A percentile compares a stretch with the other conserved stretches of the same genome.
phyloP scores from a whole-genome alignment of 2,329 filamentous ascomycete genomes.

The Sporothrix humicola region DNA sequence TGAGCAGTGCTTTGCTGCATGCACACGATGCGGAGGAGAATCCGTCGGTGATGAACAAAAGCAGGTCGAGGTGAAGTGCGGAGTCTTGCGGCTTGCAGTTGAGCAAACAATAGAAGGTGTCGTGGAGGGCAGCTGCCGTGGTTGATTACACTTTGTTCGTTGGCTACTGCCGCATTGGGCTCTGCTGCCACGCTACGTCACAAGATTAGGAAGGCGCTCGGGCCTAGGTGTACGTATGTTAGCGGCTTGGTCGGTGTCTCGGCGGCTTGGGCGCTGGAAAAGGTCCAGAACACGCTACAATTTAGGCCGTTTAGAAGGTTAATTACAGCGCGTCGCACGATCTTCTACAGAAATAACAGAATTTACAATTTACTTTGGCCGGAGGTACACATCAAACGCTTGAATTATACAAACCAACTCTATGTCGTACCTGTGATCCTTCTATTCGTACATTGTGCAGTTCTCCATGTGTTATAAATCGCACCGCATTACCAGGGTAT shows the following conservation, averaged over 20 bases:
- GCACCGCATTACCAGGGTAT: conserved; percentile 29
- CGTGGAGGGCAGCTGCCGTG: conserved; percentile 14
- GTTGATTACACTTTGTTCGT: conserved; percentile 16
- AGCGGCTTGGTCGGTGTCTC: not conserved
- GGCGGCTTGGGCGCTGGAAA: not conserved
- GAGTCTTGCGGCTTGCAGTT: not conserved
- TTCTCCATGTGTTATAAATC: conserved; percentile 10
- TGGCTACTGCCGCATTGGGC: conserved; percentile 20
- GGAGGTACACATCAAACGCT: not conserved
- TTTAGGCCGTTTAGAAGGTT: not conserved
- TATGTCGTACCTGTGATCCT: conserved; percentile 1
- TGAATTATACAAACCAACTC: conserved; percentile 17
- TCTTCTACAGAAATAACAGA: too few species aligned
- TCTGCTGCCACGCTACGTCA: conserved; percentile 3
- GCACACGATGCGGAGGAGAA: not conserved
- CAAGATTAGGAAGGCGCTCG: not conserved
- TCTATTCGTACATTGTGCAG: conserved; percentile 23
- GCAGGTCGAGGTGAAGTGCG: not conserved
- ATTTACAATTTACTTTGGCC: too few species aligned
- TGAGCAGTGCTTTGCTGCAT: not conserved
- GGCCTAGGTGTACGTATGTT: not conserved
- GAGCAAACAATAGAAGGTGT: not conserved
- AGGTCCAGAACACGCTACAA: not conserved
- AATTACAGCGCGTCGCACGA: too few species aligned
- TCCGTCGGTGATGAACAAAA: conserved; percentile 1